Conservation (phyloP, 257 asterid species). For the Solanum pennellii region DNA sequence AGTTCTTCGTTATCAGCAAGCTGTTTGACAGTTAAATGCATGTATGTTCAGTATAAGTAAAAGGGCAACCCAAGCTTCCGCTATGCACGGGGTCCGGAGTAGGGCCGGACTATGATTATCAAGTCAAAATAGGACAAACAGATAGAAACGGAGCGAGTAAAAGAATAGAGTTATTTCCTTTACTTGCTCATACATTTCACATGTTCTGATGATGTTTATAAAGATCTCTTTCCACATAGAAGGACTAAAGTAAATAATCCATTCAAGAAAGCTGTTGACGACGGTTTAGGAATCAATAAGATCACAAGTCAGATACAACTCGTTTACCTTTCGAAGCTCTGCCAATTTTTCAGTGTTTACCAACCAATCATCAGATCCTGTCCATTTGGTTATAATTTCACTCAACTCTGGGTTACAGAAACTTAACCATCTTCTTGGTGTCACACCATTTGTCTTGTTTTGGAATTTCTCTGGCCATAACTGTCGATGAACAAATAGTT, state of each 20-base stretch:
- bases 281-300: background rate
- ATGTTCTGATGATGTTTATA: background rate
- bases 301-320: background rate
- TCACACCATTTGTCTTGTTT: constrained; percentile 82
- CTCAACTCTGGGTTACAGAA: constrained; percentile 73
- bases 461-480: constrained; percentile 72
- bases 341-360: constrained; percentile 54
- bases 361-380: constrained; percentile 62
- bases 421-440: constrained; percentile 80
- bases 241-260: background rate
- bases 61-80: too few species aligned
- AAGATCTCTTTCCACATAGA: background rate
- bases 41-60: too few species aligned
- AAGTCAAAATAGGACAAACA: too few species aligned
- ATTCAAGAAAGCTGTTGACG: background rate
- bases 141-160: too few species aligned
- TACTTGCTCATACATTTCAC: background rate
- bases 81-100: too few species aligned
- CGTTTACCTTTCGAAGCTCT: constrained; percentile 54
- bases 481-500: background rate
- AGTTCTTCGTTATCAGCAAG: constrained; percentile 74
- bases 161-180: too few species aligned
- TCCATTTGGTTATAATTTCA: constrained; percentile 61
- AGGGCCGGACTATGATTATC: too few species aligned
- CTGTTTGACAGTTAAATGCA: constrained; percentile 21